Base-by-base conservation (phyloP, 1,139 yeast species). In the Blastobotrys apis region DNA sequence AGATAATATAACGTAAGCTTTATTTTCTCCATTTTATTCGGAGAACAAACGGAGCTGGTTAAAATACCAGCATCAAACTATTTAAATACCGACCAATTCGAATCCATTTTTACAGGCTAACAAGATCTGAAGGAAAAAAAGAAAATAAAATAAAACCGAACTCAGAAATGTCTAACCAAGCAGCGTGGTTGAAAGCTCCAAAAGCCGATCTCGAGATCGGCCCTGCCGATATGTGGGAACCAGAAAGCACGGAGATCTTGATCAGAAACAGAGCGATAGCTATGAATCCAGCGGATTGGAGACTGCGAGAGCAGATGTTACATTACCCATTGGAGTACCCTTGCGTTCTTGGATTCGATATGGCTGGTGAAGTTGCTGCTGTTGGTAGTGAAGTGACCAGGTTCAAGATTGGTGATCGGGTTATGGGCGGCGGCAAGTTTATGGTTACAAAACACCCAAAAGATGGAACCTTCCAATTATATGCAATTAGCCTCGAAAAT, bases 271-370 rank as follows among this genome's bases (percentile, higher is more conserved):
- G 66, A 33, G 82, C 90, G 2, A 73, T 64, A 43, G 88, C 87
- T 3, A 71, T 75, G 33, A 84, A 84, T 58, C 94, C 94, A 37
- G 78, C 85, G 12, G 94, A 84, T 59, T 82, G 84, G 83, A 81
- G 81, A 52, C 59, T 73, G 35, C 69, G n/a, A n/a, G n/a, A 56
- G 65, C 69, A 38, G 79, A 36, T 84, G 79, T 58, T 72, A 75
- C 50, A 79, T 77, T 5, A 78, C 71, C 50, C 66, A 63, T 84
- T 81, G 21, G 60, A 36, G 4, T 37, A 37, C 26, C 41, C 41
- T 17, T 20, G 71, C 29, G 70, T 64, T 33, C 50, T 52, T n/a
- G 70, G 71, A 6, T 53, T 57, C 40, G 70, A 66, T 43, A 55
- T 72, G 33, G 66, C 82, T 40, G 94, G 94, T 43, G 66, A 65